Conservation (phyloP, 106 monocot genomes). For the Allium fistulosum region DNA sequence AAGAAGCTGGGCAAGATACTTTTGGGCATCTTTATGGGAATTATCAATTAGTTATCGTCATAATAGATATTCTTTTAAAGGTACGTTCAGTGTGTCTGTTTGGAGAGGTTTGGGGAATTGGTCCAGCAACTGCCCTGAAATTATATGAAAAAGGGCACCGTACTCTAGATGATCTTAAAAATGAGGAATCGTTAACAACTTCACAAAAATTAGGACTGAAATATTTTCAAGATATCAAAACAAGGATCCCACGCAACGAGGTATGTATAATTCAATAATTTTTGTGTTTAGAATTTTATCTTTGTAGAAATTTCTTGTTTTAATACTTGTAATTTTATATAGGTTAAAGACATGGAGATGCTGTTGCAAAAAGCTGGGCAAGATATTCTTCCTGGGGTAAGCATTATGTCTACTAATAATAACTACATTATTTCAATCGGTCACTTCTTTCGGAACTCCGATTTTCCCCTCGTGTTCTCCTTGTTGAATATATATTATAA, state of each 20-base stretch:
- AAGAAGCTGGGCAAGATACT: too few relatives aligned
- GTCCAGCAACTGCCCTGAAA: conserved; percentile 92
- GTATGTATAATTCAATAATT: conserved; percentile 14
- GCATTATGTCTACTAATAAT: background rate
- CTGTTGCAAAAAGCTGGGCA: conserved; percentile 69
- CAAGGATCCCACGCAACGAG: conserved; percentile 85
- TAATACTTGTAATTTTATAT: background rate
- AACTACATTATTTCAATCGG: background rate
- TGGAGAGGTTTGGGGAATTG: conserved; percentile 99
- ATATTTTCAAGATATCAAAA: conserved; percentile 80
- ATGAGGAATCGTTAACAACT: conserved; percentile 68
- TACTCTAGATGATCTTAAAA: conserved; percentile 63
- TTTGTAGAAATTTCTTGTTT: background rate
- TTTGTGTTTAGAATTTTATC: background rate
- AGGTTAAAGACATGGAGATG: conserved; percentile 91
- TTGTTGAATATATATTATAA: too few relatives aligned
- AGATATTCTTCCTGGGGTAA: conserved; percentile 65
- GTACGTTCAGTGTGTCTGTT: conserved; percentile 67
- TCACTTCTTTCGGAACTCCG: too few relatives aligned
- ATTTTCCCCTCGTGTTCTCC: too few relatives aligned
- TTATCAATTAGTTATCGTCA: too few relatives aligned
- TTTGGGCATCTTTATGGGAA: too few relatives aligned
- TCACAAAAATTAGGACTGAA: conserved; percentile 70
- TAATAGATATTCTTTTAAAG: conserved; percentile 25
- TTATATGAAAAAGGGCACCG: conserved; percentile 91